Conservation (phyloP, 2,329 filamentous ascomycete genomes). For the Emmonsiellopsis sp. region DNA sequence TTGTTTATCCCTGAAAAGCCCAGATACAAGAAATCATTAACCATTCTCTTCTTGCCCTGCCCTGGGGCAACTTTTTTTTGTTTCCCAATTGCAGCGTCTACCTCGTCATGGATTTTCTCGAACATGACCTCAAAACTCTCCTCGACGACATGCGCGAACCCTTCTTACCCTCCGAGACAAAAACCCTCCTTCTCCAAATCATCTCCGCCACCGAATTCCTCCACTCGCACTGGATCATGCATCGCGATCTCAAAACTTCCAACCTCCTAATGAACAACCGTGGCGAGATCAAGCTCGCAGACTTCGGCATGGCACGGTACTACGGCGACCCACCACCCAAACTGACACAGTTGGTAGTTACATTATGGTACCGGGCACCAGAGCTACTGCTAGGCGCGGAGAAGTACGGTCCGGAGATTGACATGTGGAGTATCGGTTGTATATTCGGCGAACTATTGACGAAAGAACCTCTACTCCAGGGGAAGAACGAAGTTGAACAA, state of each 20-base stretch:
- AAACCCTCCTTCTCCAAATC: conserved; percentile 79
- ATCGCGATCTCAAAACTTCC: conserved; percentile 87
- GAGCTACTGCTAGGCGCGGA: conserved; percentile 78
- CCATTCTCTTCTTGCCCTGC: conserved; percentile 15
- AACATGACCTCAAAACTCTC: conserved; percentile 90
- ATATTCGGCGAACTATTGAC: conserved; percentile 88
- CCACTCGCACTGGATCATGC: conserved; percentile 82
- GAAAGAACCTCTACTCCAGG: conserved; percentile 74
- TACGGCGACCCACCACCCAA: conserved; percentile 68
- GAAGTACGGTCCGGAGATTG: conserved; percentile 66
- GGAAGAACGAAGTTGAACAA: conserved; percentile 87
- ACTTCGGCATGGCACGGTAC: conserved; percentile 96
- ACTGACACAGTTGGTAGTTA: conserved; percentile 88
- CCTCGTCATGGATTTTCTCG: conserved; percentile 93
- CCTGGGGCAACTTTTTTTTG: conserved; percentile 4
- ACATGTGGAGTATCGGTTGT: conserved; percentile 95
- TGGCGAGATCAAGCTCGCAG: conserved; percentile 87
- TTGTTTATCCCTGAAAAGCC: conserved; percentile 25
- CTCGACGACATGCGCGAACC: conserved; percentile 91
- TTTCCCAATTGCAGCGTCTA: conserved; percentile 55
- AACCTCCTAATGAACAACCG: conserved; percentile 94
- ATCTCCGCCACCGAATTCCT: conserved; percentile 73
- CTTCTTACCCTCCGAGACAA: conserved; percentile 85
- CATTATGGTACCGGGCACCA: conserved; percentile 90
- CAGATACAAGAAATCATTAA: conserved; percentile 28